Base-by-base conservation (phyloP, 805 yeast genomes). In the Kregervanrija fluxuum region DNA sequence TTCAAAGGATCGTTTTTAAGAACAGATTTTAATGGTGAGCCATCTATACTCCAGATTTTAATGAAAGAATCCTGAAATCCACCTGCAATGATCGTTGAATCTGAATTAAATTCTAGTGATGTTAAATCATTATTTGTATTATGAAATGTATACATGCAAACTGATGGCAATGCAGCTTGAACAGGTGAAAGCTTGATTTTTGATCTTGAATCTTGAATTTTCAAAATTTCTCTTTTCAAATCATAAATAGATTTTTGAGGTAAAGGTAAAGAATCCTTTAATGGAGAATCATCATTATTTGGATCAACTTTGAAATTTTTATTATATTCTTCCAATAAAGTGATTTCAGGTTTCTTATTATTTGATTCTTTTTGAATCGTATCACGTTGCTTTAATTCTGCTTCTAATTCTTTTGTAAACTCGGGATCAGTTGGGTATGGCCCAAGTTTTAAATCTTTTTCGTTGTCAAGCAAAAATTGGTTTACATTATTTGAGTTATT, bases 121-220 rank as follows among this genome's bases (percentile, higher is more conserved):
- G 95, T 85, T 73, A 93, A 69, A 49, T 85, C 95, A 52, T 84
- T 83, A 60, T 87, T 83, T 10, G 97, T 86, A 65, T 93, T 93
- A 70, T 93, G 99, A 68, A 93, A 90, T 1, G 98, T 91, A 69
- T 93, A 93, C 95, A 91, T 87, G 65, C 98, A 93, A 33, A 91
- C 95, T 45, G 95, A 85, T 16, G 99, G 99, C 22, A 91, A 77
- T 16, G 88, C 71, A 4, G 95, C 84, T 65, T 85, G 96, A 31
- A 76, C 65, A 5, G 82, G 71, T 17, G 80, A 85, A 42, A 91
- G 61, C 52, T 71, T 75, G 47, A 91, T 79, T 50, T 82, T 78
- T 32, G 85, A 77, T 48, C 96, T 73, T 8, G 91, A 79, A 62
- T 91, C 98, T 55, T 80, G 86, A 30, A 93, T 86, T 46, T 80